Percentiles rank a stretch among this genome's conserved stretches.
These are phyloP conservation scores for Calycina herbarum DNA, from an alignment of 2,329 filamentous ascomycete genomes.

Conservation along the genomic window DNA sequence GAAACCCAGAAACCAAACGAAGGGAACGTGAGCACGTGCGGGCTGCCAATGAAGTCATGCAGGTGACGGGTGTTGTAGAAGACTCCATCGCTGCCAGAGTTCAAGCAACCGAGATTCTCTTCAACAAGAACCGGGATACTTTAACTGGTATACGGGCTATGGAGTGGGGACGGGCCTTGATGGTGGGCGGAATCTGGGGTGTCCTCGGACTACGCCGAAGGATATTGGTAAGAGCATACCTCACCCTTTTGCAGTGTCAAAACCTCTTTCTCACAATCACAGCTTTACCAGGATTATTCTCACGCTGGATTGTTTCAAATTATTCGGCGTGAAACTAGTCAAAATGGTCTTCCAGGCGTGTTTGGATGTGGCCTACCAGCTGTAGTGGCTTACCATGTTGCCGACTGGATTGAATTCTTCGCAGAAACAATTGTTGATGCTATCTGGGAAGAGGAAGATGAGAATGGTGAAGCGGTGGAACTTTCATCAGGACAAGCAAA, in stretches of 20 bases:
- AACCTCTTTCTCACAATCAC: slow-evolving; percentile 14
- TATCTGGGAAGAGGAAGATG: slow-evolving; percentile 26
- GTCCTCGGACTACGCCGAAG: slow-evolving; percentile 36
- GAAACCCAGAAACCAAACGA: slow-evolving; percentile 36
- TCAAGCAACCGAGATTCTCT: slow-evolving; percentile 24
- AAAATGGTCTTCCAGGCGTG: slow-evolving; percentile 24
- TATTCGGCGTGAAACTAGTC: slow-evolving; percentile 28
- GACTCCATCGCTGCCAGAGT: slow-evolving; percentile 30
- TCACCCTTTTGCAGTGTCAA: background rate
- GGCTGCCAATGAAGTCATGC: slow-evolving; percentile 40
- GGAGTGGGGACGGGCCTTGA: slow-evolving; percentile 30
- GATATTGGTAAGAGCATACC: slow-evolving; percentile 31
- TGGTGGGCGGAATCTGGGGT: slow-evolving; percentile 38
- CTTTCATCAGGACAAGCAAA: slow-evolving; percentile 17
- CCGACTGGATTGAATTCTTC: slow-evolving; percentile 30
- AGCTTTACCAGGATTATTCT: slow-evolving; percentile 38
- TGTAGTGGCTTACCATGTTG: slow-evolving; percentile 32
- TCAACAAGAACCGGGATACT: slow-evolving; percentile 32
- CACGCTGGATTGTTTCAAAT: slow-evolving; percentile 30
- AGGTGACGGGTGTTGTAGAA: slow-evolving; percentile 39
- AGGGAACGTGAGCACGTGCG: slow-evolving; percentile 37
- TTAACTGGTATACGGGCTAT: slow-evolving; percentile 33
- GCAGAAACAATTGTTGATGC: slow-evolving; percentile 28
- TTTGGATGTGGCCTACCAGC: slow-evolving; percentile 35
- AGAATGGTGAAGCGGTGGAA: slow-evolving; percentile 7